These are phyloP conservation scores for Leptographium lundbergii DNA, from an alignment of 2,329 filamentous ascomycete genomes.

Conservation along the genomic window DNA sequence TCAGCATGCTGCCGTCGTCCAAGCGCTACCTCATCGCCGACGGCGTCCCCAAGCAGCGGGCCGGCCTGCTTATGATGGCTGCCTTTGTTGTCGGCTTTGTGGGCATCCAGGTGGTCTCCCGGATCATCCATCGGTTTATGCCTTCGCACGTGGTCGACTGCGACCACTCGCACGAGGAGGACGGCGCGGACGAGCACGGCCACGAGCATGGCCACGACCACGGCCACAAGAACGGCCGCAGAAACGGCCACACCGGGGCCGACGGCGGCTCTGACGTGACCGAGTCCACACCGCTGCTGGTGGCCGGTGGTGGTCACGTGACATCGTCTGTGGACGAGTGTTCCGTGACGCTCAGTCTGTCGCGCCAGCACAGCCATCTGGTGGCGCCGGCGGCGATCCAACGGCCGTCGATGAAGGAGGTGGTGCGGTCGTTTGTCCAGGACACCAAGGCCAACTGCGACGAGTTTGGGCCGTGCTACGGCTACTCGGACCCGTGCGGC, in stretches of 20 bases:
- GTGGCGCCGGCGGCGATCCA: conserved; percentile 16
- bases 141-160: conserved; percentile 73
- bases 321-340: conserved; percentile 9
- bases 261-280: conserved; percentile 8
- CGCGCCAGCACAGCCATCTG: not conserved
- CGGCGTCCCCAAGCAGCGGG: conserved; percentile 51
- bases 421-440: conserved; percentile 48
- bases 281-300: conserved; percentile 39
- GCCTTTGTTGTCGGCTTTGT: conserved; percentile 62
- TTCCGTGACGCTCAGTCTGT: no score
- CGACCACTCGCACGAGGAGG: conserved; percentile 57
- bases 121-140: conserved; percentile 59
- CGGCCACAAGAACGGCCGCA: not conserved
- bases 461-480: conserved; percentile 46
- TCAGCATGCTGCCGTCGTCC: conserved; percentile 84
- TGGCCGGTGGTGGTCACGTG: conserved; percentile 8
- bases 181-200: conserved; percentile 21
- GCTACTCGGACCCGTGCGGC: conserved; percentile 52
- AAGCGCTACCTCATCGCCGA: conserved; percentile 63
- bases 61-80: conserved; percentile 55
- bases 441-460: conserved; percentile 53
- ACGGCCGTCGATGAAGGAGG: conserved; percentile 39
- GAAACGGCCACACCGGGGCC: not conserved
- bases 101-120: conserved; percentile 62
- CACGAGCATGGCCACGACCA: conserved; percentile 9